Base-by-base conservation (phyloP, 345 rosid genomes). In the Rubroshorea leprosula region DNA sequence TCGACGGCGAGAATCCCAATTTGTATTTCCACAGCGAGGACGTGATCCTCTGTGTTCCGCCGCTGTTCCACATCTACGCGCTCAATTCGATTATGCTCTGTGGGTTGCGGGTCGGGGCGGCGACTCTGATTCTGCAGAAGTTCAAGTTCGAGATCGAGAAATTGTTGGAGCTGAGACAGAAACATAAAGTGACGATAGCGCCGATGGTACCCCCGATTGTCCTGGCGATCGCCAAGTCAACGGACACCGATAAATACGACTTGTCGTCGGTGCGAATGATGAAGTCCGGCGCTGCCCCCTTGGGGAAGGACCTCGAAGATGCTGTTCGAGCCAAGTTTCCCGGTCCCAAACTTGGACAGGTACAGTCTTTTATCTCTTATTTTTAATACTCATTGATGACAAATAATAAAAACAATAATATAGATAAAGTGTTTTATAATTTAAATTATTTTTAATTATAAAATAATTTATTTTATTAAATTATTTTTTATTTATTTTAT, bases 211-310 rank as follows among this genome's bases (percentile, higher is more conserved):
- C 98, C 1, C 98, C 98, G 10, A 64, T 91, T 23, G 96, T 91
- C 22, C 67, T 91, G 54, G 89, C 95, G 8, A 59, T 88, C 2
- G 95, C 96, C 1, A 88, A 88, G 78, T 85, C 81, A 52, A 85
- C 95, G 0, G 23, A 77, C 55, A 94, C 84, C 41, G 86, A 66
- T 22, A 68, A 75, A n/a, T 86, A 49, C 59, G 95, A 91, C 52
- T 79, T 91, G 18, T 73, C 80, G 29, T 86, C 96, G 6, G 79
- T 88, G 5, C 66, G 95, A 60, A 51, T 84, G 65, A 85, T 91
- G 68, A 83, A 85, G 11, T 91, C 98, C 0, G 98, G 98, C 55
- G 98, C 98, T 0, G 96, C 98, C 2, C 98, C 98, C 20, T 77
- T 91, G 17, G 96, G 95, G 23, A 88, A 83, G 77, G 96, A 91